Evolutionary conservation across 2,329 filamentous ascomycete species (phyloP).

Genomic region (Clarireedia homoeocarpa): DNA sequence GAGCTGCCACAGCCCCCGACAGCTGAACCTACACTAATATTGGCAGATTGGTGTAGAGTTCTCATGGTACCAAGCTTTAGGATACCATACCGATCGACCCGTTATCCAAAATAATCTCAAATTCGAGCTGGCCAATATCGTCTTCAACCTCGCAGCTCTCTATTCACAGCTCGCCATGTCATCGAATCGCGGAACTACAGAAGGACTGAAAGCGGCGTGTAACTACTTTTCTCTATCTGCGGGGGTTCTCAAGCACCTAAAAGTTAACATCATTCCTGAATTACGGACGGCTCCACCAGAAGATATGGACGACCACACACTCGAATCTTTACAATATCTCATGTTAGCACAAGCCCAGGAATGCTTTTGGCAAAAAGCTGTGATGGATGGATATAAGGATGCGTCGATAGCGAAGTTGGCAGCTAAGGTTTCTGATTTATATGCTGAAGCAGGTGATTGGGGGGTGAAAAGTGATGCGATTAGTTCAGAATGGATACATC

Average conservation of each 20-base stretch:
- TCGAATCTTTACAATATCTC: conserved; percentile 75
- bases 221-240: conserved; percentile 86
- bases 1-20: conserved; percentile 8
- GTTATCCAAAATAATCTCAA: conserved; percentile 58
- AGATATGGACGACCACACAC: conserved; percentile 86
- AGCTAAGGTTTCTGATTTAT: conserved; percentile 84
- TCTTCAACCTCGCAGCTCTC: conserved; percentile 88
- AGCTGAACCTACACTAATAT: conserved; percentile 10
- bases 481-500: conserved; percentile 94
- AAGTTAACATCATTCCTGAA: conserved; percentile 70
- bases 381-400: conserved; percentile 89
- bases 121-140: conserved; percentile 83
- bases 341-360: conserved; percentile 91
- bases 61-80: conserved; percentile 88
- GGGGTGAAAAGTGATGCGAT: conserved; percentile 85
- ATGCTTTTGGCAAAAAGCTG: conserved; percentile 96
- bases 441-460: conserved; percentile 74
- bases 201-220: conserved; percentile 80
- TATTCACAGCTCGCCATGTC: conserved; percentile 87
- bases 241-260: conserved; percentile 73
- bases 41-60: conserved; percentile 84
- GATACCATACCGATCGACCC: conserved; percentile 76
- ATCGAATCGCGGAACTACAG: conserved; percentile 67
- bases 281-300: conserved; percentile 79
- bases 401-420: conserved; percentile 86